Evolutionary conservation across 495 filamentous ascomycete species (phyloP), one percentile per base, ranked within the genome.

Genomic region (Podospora pseudoanserina): DNA sequence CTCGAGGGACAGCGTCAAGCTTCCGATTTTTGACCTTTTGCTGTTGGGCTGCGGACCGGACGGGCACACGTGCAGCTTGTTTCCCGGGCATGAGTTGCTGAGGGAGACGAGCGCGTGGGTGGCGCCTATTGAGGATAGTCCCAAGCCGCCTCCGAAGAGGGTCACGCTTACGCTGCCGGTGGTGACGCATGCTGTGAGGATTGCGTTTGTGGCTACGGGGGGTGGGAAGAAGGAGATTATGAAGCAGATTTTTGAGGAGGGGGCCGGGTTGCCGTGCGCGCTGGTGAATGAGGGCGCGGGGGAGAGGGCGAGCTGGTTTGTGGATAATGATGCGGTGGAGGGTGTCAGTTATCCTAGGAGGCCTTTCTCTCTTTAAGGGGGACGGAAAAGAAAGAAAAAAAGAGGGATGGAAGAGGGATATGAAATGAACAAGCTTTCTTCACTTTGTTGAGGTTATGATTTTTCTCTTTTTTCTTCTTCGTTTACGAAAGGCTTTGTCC

Each of bases 21-120:
- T 97, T 32, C 95, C 95, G 66, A 90, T 97, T 70, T 99, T 99
- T 75, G 95, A 99, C 75, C 84, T 99, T 28, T 83, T 99, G 23
- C 85, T 99, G 19, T 87, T 99, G 58, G 95, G 95, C 67, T 94
- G 91, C 72, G 95, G 95, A 3, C 95, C 94, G 18, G 95, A 99
- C 76, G 95, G 95, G 53, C 95, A 99, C 79, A 97, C 95, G 27
- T 98, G 96, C 90, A 93, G 89, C 71, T 84, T 98, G 32, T 99
- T 99, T 83, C 96, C 95, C 5, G 89, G 90, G 28, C 94, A 97
- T 71, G 87, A 88, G 58, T 83, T 98, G 55, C 83, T 99, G 69
- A 87, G 94, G 56, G 95, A 98, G 83, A 87, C 87, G 67, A 89
- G 90, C 72, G 94, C 93, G 44, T 99, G 95, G 95, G 93, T 97